Evolutionary conservation across 192 early-diverging fungal genomes (phyloP), one percentile per base, ranked within the genome.

Genomic region (Rhizophagus prolifer): DNA sequence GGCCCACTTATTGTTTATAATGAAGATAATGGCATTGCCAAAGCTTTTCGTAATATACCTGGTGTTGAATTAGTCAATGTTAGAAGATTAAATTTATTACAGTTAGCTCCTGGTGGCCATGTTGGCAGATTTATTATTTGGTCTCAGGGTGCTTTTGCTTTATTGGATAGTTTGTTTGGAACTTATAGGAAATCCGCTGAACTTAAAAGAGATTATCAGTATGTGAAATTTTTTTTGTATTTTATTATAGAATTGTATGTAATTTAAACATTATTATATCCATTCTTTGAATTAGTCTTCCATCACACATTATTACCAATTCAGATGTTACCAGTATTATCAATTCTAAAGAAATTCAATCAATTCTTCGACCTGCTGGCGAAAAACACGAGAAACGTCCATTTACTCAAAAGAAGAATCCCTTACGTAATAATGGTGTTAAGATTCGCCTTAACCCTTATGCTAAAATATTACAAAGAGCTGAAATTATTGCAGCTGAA

Each of bases 81-180:
- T 70, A 87, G 89, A 76, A 84, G 88, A 85, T 89, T 99, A 75
- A 99, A 98, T 94, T 91, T 99, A 84, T 91, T 99, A 84, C 96
- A 97, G 88, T 89, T 99, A 74, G 96, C 96, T 75, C 96, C 97
- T 73, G 97, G 97, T 86, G 96, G 96, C 82, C 96, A 99, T 89
- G 88, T 99, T 83, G 96, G 97, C 79, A 95, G 96, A 84, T 99
- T 99, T 88, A 87, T 97, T 85, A 96, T 98, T 95, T 99, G 97
- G 97, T 96, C 97, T 79, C 89, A 94, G 84, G 83, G 87, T 60
- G 96, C 96, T 78, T 97, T 98, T 83, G 91, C 91, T 82, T 87
- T 93, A 54, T 91, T 99, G 81, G 95, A 97, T 86, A 85, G 90
- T 81, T 87, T 99, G 81, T 99, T 92, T 86, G 97, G 97, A 83